Conservation (phyloP, 2,329 filamentous ascomycete genomes). For the Alternaria hordeiaustralica region DNA sequence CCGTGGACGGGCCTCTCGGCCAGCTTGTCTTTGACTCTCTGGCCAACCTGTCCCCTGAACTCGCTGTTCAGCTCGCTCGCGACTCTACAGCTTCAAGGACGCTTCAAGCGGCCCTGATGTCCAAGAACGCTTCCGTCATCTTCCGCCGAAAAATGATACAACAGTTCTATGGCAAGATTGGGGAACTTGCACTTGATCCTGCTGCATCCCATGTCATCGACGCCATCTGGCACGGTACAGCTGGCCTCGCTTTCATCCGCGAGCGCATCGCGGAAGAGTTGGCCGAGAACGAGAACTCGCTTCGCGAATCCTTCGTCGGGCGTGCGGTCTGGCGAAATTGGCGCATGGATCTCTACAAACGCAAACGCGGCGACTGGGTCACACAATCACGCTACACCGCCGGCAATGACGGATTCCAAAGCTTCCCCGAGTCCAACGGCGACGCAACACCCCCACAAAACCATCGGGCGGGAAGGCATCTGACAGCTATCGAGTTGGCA, state of each 20-base stretch:
- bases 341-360: conserved; percentile 74
- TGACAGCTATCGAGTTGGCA: conserved; percentile 60
- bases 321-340: conserved; percentile 76
- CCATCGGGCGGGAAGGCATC: conserved; percentile 35
- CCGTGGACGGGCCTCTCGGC: conserved; percentile 71
- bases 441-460: conserved; percentile 17
- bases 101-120: conserved; percentile 67
- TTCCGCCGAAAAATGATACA: conserved; percentile 69
- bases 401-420: conserved; percentile 59
- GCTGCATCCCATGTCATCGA: conserved; percentile 73
- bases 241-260: conserved; percentile 69
- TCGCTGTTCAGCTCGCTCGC: conserved; percentile 68
- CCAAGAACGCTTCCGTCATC: conserved; percentile 60
- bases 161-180: conserved; percentile 67
- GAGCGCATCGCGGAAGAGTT: conserved; percentile 72
- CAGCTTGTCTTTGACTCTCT: conserved; percentile 72
- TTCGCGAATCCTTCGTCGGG: conserved; percentile 70
- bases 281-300: conserved; percentile 61
- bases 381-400: conserved; percentile 62
- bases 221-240: conserved; percentile 68
- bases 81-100: conserved; percentile 66
- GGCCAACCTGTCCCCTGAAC: conserved; percentile 58
- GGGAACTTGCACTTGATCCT: conserved; percentile 65
- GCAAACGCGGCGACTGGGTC: conserved; percentile 68
- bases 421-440: conserved; percentile 53